A percentile compares a stretch with the other conserved stretches of the same genome.
phyloP scores from a whole-genome alignment of 163 green algal genomes.

The Chloroidium sp. region DNA sequence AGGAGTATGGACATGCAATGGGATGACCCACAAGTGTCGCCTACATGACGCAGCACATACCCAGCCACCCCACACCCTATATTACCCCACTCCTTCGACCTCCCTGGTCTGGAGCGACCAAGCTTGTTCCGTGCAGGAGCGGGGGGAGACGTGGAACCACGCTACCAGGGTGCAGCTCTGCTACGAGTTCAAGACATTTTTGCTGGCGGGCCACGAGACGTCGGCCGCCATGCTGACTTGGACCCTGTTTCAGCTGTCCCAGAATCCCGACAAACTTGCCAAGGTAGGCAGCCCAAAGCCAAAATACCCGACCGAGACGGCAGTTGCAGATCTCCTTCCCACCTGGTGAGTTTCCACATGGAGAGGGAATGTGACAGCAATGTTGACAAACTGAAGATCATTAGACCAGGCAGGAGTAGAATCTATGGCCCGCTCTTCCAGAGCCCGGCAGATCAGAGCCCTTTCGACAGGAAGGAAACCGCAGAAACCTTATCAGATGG shows the following conservation, averaged over 20 bases:
- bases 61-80: background rate
- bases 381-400: too few relatives aligned
- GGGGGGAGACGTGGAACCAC: constrained; percentile 48
- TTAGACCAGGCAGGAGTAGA: too few relatives aligned
- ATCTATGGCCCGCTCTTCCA: too few relatives aligned
- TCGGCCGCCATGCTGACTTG: constrained; percentile 89
- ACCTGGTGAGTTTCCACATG: too few relatives aligned
- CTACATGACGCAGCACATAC: background rate
- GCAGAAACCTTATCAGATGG: too few relatives aligned
- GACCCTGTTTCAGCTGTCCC: constrained; percentile 72
- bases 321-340: too few relatives aligned
- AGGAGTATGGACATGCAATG: too few relatives aligned
- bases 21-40: background rate
- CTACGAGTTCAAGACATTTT: constrained; percentile 95
- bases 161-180: constrained; percentile 80
- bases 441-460: too few relatives aligned
- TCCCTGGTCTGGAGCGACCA: background rate
- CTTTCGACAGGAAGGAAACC: too few relatives aligned
- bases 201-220: constrained; percentile 94
- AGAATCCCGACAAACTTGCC: constrained; percentile 22
- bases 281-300: constrained; percentile 29
- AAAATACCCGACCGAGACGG: too few relatives aligned
- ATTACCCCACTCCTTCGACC: background rate
- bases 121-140: constrained; percentile 13
- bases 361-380: too few relatives aligned